These are phyloP conservation scores for Boletus sensibilis DNA, from an alignment of 768 basidiomycete genomes.

Conservation along the genomic window DNA sequence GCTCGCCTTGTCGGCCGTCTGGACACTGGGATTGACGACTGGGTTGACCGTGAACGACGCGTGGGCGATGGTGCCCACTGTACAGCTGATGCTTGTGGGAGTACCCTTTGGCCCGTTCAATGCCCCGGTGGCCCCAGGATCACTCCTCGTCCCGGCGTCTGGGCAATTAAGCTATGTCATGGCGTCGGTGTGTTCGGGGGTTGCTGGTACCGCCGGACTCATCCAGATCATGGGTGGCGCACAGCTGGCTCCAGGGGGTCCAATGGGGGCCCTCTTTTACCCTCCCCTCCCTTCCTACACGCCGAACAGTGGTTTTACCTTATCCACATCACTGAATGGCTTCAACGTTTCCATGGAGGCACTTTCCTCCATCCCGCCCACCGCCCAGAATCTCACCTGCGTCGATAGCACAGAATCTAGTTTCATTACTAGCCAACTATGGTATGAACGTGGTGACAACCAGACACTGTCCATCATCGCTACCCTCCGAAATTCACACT, in stretches of 20 bases:
- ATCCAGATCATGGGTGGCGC: neutral
- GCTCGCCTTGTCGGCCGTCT: conserved; percentile 1
- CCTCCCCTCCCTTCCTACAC: neutral
- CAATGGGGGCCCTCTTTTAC: neutral
- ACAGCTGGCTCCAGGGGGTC: neutral
- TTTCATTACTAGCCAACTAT: neutral
- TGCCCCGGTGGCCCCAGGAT: neutral
- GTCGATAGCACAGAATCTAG: neutral
- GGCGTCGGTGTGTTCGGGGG: neutral
- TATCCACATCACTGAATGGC: neutral
- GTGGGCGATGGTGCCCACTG: neutral
- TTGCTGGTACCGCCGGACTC: neutral
- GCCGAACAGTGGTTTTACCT: neutral
- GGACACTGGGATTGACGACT: neutral
- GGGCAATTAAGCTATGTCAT: too few relatives aligned
- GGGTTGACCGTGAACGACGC: conserved; percentile 1
- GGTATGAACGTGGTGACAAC: neutral
- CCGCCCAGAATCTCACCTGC: conserved; percentile 1
- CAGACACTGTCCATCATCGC: neutral
- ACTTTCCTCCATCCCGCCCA: neutral
- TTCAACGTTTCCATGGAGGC: conserved; percentile 5
- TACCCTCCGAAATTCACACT: neutral
- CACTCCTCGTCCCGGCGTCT: too few relatives aligned
- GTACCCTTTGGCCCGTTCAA: neutral
- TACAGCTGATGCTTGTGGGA: neutral